Base-by-base conservation (phyloP, 345 rosid species). In the Syzygium aqueum region DNA sequence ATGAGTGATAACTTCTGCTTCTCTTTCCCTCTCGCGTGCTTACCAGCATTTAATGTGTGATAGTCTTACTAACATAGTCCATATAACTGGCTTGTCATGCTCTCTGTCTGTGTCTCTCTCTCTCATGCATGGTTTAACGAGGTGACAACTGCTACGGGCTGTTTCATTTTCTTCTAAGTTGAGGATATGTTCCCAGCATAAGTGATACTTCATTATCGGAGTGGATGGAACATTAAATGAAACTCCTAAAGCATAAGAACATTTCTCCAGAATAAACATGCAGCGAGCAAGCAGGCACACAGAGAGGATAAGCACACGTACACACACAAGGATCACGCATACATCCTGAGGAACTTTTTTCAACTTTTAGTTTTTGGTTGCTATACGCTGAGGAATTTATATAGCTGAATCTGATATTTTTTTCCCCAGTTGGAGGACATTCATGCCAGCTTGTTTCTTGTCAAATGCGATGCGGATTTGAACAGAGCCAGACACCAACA, bases 401-500 rank as follows among this genome's bases (percentile, higher is more conserved):
- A 13, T 51, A 53, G 56, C 28, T 85, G 51, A 30, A 87, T 57
- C 86, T 91, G 87, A 88, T 73, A 23, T 67, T 52, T 84, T 61
- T 80, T 23, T 53, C 59, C 51, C 33, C 86, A 92, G 94, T 77
- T 92, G 89, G 94, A 92, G 88, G 94, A 92, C 87, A 91, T 92
- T 56, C 91, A 92, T 83, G 91, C 94, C 61, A 92, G 94, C 86
- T 90, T 92, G 89, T 92, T 88, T 87, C 92, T 92, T 50, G 92
- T 92, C 53, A 92, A 92, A 86, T 92, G 94, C 28, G 92, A 92
- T 25, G 89, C 73, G 61, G 87, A 84, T 78, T 65, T 92, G 87
- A 89, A 91, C 65, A 86, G 92, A 90, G 90, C 91, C n/a, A 87
- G 49, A 28, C 94, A 90, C 73, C 87, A 83, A 23, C 92, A 88